Evolutionary conservation across 345 rosid genomes (phyloP), one percentile per base, ranked within the genome.

Genomic region (Anacardium occidentale): DNA sequence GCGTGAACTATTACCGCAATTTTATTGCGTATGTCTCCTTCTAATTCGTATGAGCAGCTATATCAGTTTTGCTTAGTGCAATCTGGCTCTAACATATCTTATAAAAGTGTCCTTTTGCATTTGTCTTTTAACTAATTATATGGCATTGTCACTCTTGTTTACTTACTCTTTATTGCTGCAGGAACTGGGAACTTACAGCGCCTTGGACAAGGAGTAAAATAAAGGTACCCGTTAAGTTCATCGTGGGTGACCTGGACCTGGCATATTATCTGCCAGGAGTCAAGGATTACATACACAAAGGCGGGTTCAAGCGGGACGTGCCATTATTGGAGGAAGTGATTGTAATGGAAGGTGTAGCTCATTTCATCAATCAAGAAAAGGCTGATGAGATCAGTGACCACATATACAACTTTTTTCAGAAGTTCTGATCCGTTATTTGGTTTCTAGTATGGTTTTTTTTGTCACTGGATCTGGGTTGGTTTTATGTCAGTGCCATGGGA

Each of bases 141-240:
- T 21, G 26, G 14, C 57, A 17, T 29, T 50, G 13, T 10, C 3
- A 12, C 0, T 15, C 14, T 7, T 40, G 11, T 69, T 8, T 42
- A 21, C 10, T 40, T 15, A n/a, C 52, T 25, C 0, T 15, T 7
- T 66, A 24, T 47, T 11, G 42, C 42, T 24, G 78, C 79, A 92
- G 97, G 80, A 90, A 81, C 73, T 84, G 91, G 94, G 92, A 90
- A 76, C 84, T 89, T n/a, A 86, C 85, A 3, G 88, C 90, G 1
- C 76, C 98, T 0, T 94, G 92, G 95, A 83, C 86, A 0, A 88
- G 89, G 40, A 71, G 77, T 58, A 70, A 64, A 77, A 76, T 90
- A n/a, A 24, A 63, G 50, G 95, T 89, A 29, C 98, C 98, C 0
- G 85, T 81, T 18, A 92, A 90, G 79, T 92, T 88, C 72, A 80